These are phyloP conservation scores for Chrysoporthe puriensis DNA, from an alignment of 2,329 filamentous ascomycete genomes.

Conservation along the genomic window DNA sequence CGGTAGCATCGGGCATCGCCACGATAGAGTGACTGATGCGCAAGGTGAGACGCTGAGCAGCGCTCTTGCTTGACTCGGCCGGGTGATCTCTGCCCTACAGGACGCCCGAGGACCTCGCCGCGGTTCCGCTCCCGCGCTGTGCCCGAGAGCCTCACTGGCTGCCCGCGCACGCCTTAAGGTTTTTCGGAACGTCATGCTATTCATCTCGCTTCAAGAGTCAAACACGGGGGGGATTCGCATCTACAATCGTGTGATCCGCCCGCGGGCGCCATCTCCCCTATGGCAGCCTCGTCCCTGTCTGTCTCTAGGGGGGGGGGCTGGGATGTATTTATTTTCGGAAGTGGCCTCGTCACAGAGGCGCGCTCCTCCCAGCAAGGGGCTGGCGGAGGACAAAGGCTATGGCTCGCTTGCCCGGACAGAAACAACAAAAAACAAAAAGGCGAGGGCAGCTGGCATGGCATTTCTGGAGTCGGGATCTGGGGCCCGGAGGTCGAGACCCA, in stretches of 20 bases:
- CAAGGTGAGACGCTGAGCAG: constrained; percentile 20
- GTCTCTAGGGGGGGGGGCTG: background rate
- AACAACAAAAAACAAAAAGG: background rate
- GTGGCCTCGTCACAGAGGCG: background rate
- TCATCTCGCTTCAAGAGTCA: constrained; percentile 2
- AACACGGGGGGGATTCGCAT: background rate
- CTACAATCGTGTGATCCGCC: background rate
- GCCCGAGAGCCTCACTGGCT: too few relatives aligned
- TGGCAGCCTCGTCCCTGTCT: background rate
- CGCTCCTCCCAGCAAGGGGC: background rate
- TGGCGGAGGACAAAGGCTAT: background rate
- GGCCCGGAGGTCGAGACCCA: background rate
- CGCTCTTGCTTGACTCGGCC: constrained; percentile 15
- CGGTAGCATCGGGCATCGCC: constrained; percentile 11
- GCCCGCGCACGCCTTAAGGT: background rate
- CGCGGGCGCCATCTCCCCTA: background rate
- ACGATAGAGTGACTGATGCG: constrained; percentile 24
- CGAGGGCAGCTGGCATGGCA: background rate
- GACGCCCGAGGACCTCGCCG: background rate
- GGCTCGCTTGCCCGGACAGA: too few relatives aligned
- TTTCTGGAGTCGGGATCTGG: background rate
- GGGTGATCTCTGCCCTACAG: constrained; percentile 3
- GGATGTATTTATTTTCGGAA: background rate
- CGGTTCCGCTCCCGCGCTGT: background rate
- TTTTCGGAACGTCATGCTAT: background rate